Base-by-base conservation (phyloP, 2,329 filamentous ascomycete genomes). In the Penicillium frequentans region DNA sequence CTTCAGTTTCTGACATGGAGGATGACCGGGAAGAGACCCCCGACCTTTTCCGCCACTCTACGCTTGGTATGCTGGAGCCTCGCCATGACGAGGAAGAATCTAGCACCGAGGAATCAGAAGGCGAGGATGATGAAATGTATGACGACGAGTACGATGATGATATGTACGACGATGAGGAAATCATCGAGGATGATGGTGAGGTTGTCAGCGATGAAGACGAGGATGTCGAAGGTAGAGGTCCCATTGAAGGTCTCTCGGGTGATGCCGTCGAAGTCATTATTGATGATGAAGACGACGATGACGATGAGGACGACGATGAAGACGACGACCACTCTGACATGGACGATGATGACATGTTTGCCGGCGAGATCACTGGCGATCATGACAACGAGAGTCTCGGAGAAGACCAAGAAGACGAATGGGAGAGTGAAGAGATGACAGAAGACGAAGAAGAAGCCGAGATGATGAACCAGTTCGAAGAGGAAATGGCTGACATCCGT, bases 11-110 rank as follows among this genome's bases (percentile, higher is more conserved):
- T 11, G 93, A 96, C 61, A 80, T 92, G 50, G 90, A 93, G 42
- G 90, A 93, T 59, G 88, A 91, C 55, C 88, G 92, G 45, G 92
- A 96, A 74, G 95, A 98, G 72, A 99, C 96, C 5, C 95, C 96
- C 29, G 95, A 99, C 76, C 83, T 99, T 21, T 98, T 97, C 79
- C 90, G 96, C 52, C 96, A 98, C 74, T 98, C 95, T 2, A 91
- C 96, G 1, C 81, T 99, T 23, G 93, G 95, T 49, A 96, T 98
- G 87, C 87, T 97, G 52, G 95, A 98, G 72, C 88, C 90, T 63
- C 86, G 88, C 49, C 86, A 89, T 56, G 89, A 89, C 57, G 89
- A 92, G 58, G 88, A 90, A 59, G 91, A 93, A 61, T 92, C 91
- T 49, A 91, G 90, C 33, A 90, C 91, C 31, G 87, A 87, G 60